Base-by-base conservation (phyloP, 1,284 basidiomycete species). In the Chalciporus sp. region DNA sequence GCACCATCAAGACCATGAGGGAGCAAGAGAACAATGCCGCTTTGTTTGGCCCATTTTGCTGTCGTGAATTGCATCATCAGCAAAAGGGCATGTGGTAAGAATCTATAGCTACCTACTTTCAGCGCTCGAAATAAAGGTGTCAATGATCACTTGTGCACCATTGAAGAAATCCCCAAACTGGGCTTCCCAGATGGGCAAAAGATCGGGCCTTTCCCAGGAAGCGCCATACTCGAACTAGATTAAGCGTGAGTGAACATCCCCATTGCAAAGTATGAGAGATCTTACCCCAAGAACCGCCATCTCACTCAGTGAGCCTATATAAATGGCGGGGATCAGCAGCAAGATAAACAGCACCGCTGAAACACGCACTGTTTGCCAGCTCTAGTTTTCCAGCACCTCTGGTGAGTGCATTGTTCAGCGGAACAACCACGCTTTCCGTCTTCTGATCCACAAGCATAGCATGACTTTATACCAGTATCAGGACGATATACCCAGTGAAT, bases 111-210 rank as follows among this genome's bases (percentile, higher is more conserved):
- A 72, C 86, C 59, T 63, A 91, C 91, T 88, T 73, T 95, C 90
- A 14, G 87, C 80, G 1, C 90, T 93, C 1, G 88, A 80, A 28
- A 95, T 79, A 70, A 92, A 95, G 0, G 90, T 93, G 65, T 95
- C 94, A 58, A 95, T 90, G 55, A 93, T 88, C 57, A 93, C 82
- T 79, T 92, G 91, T 10, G 91, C 90, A 4, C 91, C 91, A 64
- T 95, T 95, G 74, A 90, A 88, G 72, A 95, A 95, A 69, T 95
- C 93, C n/a, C 92, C 92, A 63, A 91, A 91, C 84, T 95, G 93
- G 2, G 92, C 92, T 70, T 96, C 93, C 93, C 93, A 95, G 42
- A 95, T 91, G 0, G 91, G 84, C 47, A 95, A 72, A 29, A 94
- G 67, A 55, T 83, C 80, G 0, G 92, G 92, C 39, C 83, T 76